Evolutionary conservation across 1,284 basidiomycete species (phyloP), one percentile per base, ranked within the genome.

Genomic region (Puccinia coronata): DNA sequence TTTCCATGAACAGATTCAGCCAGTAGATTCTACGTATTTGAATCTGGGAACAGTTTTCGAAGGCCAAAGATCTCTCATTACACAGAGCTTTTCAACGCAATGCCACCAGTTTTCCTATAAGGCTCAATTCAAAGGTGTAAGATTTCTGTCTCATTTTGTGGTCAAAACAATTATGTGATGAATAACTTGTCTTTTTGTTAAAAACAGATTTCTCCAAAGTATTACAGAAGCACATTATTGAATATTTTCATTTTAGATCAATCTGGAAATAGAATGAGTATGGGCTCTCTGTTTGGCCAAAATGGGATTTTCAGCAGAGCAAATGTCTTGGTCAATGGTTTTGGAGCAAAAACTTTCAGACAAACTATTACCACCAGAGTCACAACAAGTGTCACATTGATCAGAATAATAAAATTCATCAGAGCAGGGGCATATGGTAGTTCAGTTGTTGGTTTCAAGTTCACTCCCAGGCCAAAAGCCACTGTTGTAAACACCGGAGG

Each of bases 161-260:
- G 31, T 59, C 9, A 31, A 59, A 25, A 59, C n/a, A 59, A 28
- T 59, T 59, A 12, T 31, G 3, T 25, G 51, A 53, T 53, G 51
- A n/a, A 53, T 57, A 25, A 28, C 6, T 57, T 28, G 8, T 28
- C 28, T 5, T 57, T 57, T 57, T 14, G 6, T 57, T 61, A n/a
- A n/a, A n/a, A n/a, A 41, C 23, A 65, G 61, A 23, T 65, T 41
- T 23, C 61, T 25, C 36, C 39, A 65, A 41, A 8, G 20, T n/a
- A n/a, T 12, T 39, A 41, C 23, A 41, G 8, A 65, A 65, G 2
- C 14, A 65, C 12, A 39, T 18, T 65, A n/a, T 41, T 65, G 34
- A 65, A 65, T n/a, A 18, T n/a, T n/a, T 41, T 41, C 6, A 65
- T 65, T 25, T 39, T n/a, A 41, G 61, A 65, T 41, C 61, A 65